Evolutionary conservation across 2,329 filamentous ascomycete species (phyloP).

Genomic region (Ceratocystis huliohia): DNA sequence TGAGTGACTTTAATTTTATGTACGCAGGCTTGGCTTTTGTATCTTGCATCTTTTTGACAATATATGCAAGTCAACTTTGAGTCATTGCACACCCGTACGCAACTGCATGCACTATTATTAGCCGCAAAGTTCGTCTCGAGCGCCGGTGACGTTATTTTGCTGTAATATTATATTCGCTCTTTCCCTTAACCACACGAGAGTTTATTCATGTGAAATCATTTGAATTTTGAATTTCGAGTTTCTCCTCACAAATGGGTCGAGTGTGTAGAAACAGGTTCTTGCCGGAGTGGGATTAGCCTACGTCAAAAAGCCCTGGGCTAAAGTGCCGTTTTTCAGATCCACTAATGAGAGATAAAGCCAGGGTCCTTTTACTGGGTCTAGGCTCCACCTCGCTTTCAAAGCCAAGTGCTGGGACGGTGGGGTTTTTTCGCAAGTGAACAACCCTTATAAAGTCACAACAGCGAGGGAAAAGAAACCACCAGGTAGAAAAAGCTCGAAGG

Average conservation of each 20-base stretch:
- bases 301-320: constrained; percentile 11
- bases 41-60: neutral
- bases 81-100: neutral
- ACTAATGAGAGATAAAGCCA: constrained; percentile 10
- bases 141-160: neutral
- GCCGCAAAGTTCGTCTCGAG: neutral
- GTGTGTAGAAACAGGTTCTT: neutral
- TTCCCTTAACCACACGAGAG: neutral
- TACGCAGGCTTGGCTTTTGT: neutral
- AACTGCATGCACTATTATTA: constrained; percentile 5
- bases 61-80: too few relatives aligned
- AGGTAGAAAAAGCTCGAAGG: neutral
- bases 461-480: neutral
- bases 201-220: neutral
- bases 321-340: constrained; percentile 6
- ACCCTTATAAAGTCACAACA: too few relatives aligned
- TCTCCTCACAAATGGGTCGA: neutral
- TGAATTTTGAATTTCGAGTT: neutral
- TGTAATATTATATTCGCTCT: neutral
- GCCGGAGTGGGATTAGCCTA: neutral
- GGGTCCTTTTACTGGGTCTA: constrained; percentile 3
- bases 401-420: neutral
- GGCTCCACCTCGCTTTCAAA: neutral
- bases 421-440: too few relatives aligned
- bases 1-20: neutral